Base-by-base conservation (phyloP, 495 filamentous ascomycete genomes). In the Bacidia rubella region DNA sequence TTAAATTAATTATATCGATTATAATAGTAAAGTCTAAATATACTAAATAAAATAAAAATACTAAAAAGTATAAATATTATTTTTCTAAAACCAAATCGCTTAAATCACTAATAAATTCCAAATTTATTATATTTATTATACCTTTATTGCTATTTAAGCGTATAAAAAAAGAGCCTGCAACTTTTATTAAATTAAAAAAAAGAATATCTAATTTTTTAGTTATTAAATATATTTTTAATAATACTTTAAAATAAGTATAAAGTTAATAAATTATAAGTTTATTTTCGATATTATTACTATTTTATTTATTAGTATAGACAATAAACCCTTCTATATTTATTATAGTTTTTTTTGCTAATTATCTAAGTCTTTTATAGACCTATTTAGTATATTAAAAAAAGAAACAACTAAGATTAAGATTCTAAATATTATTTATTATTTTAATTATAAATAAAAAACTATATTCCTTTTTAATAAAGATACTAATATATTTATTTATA, bases 241-340 rank as follows among this genome's bases (percentile, higher is more conserved):
- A 3, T 38, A 51, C 29, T 39, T 40, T 51, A 9, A 51, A 38
- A n/a, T n/a, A n/a, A n/a, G n/a, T n/a, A n/a, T n/a, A n/a, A n/a
- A n/a, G n/a, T n/a, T n/a, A n/a, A n/a, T n/a, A n/a, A n/a, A n/a
- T 11, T 27, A 19, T 22, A 26, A 24, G 3, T 19, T 10, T 49
- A 25, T 19, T 49, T 19, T 29, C 25, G 39, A 10, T 19, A 7
- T 51, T 51, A 42, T 43, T 10, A 51, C 9, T 19, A 43, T 38
- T 51, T 51, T 10, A 7, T 40, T 19, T 38, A 27, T 56, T 15
- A 48, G 57, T 11, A 11, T 23, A 2, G 17, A 40, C 1, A 11
- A 2, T 0, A n/a, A 29, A 0, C 24, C 7, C 11, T 55, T 49
- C 12, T 23, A 38, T 0, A 45, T 56, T 0, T 42, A 56, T 10